These are phyloP conservation scores for Solioccasus polychromus DNA, from an alignment of 768 basidiomycete genomes.

Conservation along the genomic window DNA sequence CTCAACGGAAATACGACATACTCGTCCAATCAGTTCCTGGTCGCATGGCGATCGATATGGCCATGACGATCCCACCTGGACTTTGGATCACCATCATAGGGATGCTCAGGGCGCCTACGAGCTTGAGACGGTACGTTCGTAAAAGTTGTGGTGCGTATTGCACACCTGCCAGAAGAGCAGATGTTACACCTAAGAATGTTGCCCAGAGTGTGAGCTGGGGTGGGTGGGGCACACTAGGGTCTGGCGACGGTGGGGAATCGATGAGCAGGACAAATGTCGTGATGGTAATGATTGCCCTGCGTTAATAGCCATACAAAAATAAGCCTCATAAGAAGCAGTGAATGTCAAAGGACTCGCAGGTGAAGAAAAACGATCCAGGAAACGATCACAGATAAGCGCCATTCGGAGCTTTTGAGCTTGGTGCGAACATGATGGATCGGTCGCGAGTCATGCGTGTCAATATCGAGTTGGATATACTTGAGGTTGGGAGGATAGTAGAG, in stretches of 20 bases:
- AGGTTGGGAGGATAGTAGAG: slow-evolving; percentile 85
- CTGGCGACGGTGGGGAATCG: slow-evolving; percentile 39
- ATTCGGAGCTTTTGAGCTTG: slow-evolving; percentile 58
- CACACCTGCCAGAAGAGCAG: slow-evolving; percentile 70
- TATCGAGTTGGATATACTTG: slow-evolving; percentile 57
- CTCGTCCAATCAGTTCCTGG: slow-evolving; percentile 87
- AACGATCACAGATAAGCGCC: slow-evolving; percentile 75
- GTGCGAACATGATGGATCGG: slow-evolving; percentile 44
- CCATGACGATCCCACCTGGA: slow-evolving; percentile 87
- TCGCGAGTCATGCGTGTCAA: slow-evolving; percentile 41
- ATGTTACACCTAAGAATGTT: slow-evolving; percentile 80
- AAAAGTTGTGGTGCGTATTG: slow-evolving; percentile 90
- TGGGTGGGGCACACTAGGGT: slow-evolving; percentile 33
- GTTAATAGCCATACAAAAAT: background rate
- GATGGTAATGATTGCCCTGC: slow-evolving; percentile 44
- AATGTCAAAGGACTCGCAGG: slow-evolving; percentile 50
- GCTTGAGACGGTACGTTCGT: slow-evolving; percentile 71
- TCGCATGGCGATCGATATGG: slow-evolving; percentile 71
- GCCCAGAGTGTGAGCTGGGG: slow-evolving; percentile 62
- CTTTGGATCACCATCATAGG: slow-evolving; percentile 96
- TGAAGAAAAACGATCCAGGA: slow-evolving; percentile 70
- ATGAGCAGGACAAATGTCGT: slow-evolving; percentile 62
- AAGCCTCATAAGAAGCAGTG: background rate
- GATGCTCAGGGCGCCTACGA: slow-evolving; percentile 92
- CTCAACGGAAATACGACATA: slow-evolving; percentile 30